Percentiles rank a stretch among this genome's conserved stretches.
phyloP scores from a whole-genome alignment of 1,139 yeast genomes.

The Diutina scorzettiae region DNA sequence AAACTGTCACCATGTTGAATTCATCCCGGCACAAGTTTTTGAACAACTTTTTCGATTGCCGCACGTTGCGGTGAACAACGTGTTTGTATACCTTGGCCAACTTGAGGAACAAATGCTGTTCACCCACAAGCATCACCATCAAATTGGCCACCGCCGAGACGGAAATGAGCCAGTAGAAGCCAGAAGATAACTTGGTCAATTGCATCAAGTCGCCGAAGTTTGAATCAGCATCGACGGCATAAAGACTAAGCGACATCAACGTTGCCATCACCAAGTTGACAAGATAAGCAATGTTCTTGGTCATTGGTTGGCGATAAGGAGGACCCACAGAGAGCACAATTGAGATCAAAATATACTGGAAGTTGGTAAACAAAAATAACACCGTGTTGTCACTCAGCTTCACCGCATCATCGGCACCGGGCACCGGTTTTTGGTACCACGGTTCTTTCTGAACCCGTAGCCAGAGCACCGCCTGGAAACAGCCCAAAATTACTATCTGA shows the following conservation, averaged over 20 bases:
- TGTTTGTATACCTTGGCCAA: conserved; percentile 23
- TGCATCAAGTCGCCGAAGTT: conserved; percentile 62
- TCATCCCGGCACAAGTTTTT: conserved; percentile 18
- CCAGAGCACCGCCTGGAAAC: conserved; percentile 67
- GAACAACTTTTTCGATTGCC: conserved; percentile 27
- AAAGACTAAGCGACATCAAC: conserved; percentile 35
- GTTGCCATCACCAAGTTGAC: conserved; percentile 42
- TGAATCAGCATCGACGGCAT: conserved; percentile 37
- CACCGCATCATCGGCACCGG: conserved; percentile 75
- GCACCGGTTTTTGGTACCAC: conserved; percentile 77
- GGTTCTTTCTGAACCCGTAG: conserved; percentile 37
- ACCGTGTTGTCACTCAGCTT: conserved; percentile 84
- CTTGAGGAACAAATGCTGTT: conserved; percentile 19
- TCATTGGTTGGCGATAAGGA: conserved; percentile 80
- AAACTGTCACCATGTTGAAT: background rate
- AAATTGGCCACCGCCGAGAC: conserved; percentile 38
- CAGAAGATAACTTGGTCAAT: conserved; percentile 45
- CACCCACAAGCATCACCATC: conserved; percentile 32
- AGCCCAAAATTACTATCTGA: conserved; percentile 48
- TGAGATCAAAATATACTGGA: conserved; percentile 82
- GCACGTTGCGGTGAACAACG: conserved; percentile 13
- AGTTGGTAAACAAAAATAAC: conserved; percentile 67
- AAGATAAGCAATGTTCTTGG: conserved; percentile 60
- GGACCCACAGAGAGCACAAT: conserved; percentile 80
- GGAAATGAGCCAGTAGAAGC: conserved; percentile 41